Evolutionary conservation across 305 asterid species (phyloP).

Genomic region (Plantago coronopus): DNA sequence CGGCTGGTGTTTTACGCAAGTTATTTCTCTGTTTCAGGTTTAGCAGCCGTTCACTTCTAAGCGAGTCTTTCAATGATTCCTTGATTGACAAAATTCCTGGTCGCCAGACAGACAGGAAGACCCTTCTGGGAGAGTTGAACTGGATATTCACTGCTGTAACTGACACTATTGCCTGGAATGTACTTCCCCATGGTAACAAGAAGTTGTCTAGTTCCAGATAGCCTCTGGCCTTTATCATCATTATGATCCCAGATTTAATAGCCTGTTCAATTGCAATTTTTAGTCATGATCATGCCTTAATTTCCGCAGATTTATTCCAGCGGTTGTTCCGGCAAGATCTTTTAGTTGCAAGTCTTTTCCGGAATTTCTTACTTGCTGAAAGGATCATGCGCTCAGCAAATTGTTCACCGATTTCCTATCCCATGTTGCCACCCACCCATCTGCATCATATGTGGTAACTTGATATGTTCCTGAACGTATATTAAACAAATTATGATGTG

Average conservation of each 20-base stretch:
- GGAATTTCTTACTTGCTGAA: constrained; percentile 63
- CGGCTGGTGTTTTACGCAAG: not conserved
- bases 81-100: constrained; percentile 96
- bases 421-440: constrained; percentile 91
- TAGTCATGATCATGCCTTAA: constrained; percentile 21
- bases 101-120: constrained; percentile 98
- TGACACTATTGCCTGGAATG: constrained; percentile 99
- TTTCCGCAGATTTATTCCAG: constrained; percentile 81
- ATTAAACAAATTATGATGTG: constrained; percentile 2
- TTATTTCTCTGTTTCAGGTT: constrained; percentile 53
- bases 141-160: constrained; percentile 99
- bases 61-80: constrained; percentile 78
- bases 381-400: constrained; percentile 99
- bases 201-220: constrained; percentile 16
- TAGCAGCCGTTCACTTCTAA: constrained; percentile 86
- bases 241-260: constrained; percentile 17
- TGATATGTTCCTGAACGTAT: constrained; percentile 3
- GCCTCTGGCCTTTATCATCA: constrained; percentile 3
- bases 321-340: constrained; percentile 73
- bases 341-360: constrained; percentile 52
- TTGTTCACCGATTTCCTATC: constrained; percentile 93
- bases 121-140: constrained; percentile 98
- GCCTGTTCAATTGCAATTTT: constrained; percentile 25
- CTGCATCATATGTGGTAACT: constrained; percentile 96
- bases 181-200: constrained; percentile 89